Evolutionary conservation across 2,329 filamentous ascomycete species (phyloP), one percentile per base, ranked within the genome.

Genomic region (Sporothrix brunneoviolacea): DNA sequence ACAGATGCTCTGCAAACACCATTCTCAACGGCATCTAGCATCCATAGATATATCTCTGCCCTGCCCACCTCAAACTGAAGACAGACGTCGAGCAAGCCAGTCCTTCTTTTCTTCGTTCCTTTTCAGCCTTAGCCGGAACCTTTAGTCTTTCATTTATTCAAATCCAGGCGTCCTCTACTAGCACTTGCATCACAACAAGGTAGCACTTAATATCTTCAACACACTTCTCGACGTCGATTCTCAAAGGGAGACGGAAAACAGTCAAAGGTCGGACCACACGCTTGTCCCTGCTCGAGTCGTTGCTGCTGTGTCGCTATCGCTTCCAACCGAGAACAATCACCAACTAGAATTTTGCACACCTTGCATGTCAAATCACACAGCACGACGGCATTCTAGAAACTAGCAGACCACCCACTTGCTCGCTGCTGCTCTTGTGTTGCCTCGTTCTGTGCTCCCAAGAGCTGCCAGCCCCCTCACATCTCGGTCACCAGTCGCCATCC

Each of bases 341-440:
- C 49, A 47, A 47, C 49, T 22, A 47, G 49, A 51, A 18, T 33
- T 24, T 30, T 22, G 49, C 32, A 51, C 38, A 38, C 43, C 32
- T 47, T 38, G 43, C 49, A 47, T 42, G 37, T 51, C 43, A 42
- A 47, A 47, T 43, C 43, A 22, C 49, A 51, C 43, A 51, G 18
- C 43, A 30, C 38, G 30, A 30, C 43, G 43, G 16, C 10, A 6
- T 47, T 42, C 43, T 51, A 40, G 28, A 33, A 39, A 40, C 45
- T 18, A 40, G n/a, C 28, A 48, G 40, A 27, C 37, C 28, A 36
- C 42, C 37, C 44, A 37, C 16, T 44, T 22, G 19, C 28, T 13
- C n/a, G 38, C 49, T 42, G 42, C 41, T 46, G 27, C n/a, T 28
- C 21, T 51, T 46, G 49, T 46, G 42, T 37, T 37, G 21, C 49